Base-by-base conservation (phyloP, 345 rosid genomes). In the Aquilaria sinensis region DNA sequence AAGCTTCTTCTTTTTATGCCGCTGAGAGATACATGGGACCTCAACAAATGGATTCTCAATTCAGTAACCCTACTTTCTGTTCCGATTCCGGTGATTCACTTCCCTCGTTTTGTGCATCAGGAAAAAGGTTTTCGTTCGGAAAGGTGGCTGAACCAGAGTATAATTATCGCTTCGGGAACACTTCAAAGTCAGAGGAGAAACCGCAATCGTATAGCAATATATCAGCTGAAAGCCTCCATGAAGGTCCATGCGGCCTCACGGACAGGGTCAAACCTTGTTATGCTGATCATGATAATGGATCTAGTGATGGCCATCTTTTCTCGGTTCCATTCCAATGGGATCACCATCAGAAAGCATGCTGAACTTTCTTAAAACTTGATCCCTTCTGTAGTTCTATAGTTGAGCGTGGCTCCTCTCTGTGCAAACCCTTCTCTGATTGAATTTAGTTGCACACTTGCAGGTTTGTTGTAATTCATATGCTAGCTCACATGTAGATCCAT, bases 1-100 rank as follows among this genome's bases (percentile, higher is more conserved):
- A 86, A 1, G 76, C 79, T 48, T 77, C 76, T 5, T 83, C 83
- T 30, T 82, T 84, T 47, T 79, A 77, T 54, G 86, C 88, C 37
- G 70, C 86, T 2, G 90, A 82, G 64, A 61, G 60, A 33, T 74
- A 31, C 72, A 78, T 82, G 90, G 80, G 88, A n/a, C 73, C 84
- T 67, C 72, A 71, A 6, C 81, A 71, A 53, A 50, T 64, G 34
- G 80, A 69, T 31, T 51, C 48, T 51, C 72, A 71, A 49, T 56
- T 32, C 51, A 63, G 55, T 53, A 57, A 52, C 60, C 67, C 75
- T 66, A 10, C 70, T 45, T 51, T 41, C 48, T 49, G 31, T 61
- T 31, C 56, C 10, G 66, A 67, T 46, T 51, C 59, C 59, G 46
- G 56, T 61, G 76, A 73, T 65, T 60, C 74, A 33, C 52, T 75